Percentiles rank a stretch among this genome's conserved stretches.
Conservation (phyloP, 148 eudicot species). For the Arbutus unedo region DNA sequence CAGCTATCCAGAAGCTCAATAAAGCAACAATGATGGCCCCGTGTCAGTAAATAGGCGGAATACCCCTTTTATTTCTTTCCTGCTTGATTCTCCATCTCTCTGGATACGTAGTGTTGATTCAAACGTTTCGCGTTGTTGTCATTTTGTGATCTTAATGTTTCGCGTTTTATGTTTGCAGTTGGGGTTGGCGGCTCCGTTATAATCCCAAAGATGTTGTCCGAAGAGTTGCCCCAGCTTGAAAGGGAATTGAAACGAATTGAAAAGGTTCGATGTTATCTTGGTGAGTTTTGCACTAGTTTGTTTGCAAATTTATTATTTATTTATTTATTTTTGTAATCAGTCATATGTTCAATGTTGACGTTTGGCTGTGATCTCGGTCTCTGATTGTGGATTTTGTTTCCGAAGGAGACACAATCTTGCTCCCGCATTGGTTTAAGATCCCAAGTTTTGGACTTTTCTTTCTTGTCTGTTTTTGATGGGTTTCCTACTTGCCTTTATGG, state of each 20-base stretch:
- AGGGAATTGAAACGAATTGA: constrained; percentile 37
- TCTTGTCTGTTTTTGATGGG: not conserved
- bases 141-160: not conserved
- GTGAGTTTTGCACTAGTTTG: constrained; percentile 14
- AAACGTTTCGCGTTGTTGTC: not conserved
- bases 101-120: too few relatives aligned
- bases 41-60: not conserved
- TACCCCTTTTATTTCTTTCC: too few relatives aligned
- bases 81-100: too few relatives aligned
- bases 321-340: not conserved
- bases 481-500: not conserved
- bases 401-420: not conserved
- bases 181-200: not conserved
- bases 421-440: too few relatives aligned
- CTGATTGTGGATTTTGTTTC: not conserved
- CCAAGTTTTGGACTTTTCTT: too few relatives aligned
- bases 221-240: not conserved
- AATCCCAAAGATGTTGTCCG: not conserved
- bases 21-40: not conserved
- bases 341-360: not conserved
- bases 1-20: constrained; percentile 28
- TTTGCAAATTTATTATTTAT: too few relatives aligned
- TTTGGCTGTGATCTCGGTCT: not conserved
- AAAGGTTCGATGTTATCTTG: constrained; percentile 38
- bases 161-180: not conserved